Percentiles rank a stretch among this genome's conserved stretches.
phyloP scores from a whole-genome alignment of 2,329 filamentous ascomycete species.

The Ustulina deusta region DNA sequence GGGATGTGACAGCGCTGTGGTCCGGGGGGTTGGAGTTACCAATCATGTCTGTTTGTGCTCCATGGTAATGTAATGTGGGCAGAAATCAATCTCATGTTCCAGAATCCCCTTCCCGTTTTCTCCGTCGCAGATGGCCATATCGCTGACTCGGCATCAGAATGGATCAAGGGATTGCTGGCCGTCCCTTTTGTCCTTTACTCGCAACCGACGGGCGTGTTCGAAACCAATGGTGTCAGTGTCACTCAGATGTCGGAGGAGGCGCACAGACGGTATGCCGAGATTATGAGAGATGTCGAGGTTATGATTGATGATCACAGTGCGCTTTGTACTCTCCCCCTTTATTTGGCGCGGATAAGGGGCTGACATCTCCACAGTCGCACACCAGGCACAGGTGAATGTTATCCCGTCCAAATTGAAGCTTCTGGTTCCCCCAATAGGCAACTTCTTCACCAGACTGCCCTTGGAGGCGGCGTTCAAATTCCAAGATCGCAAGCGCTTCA shows the following conservation, averaged over 20 bases:
- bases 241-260: constrained; percentile 81
- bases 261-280: constrained; percentile 91
- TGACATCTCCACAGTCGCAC: constrained; percentile 66
- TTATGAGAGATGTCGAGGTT: constrained; percentile 91
- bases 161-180: constrained; percentile 94
- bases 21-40: not conserved
- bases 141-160: constrained; percentile 68
- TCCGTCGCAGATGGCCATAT: constrained; percentile 15
- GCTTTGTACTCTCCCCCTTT: constrained; percentile 38
- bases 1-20: constrained; percentile 2
- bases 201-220: constrained; percentile 88
- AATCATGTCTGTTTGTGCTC: constrained; percentile 18
- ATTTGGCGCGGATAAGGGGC: constrained; percentile 22
- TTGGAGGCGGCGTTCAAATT: constrained; percentile 92
- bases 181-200: constrained; percentile 97
- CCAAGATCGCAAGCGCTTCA: constrained; percentile 87
- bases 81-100: constrained; percentile 12
- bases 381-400: constrained; percentile 73
- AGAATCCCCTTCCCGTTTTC: not conserved
- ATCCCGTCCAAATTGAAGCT: constrained; percentile 91
- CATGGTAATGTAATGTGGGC: constrained; percentile 14
- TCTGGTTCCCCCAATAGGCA: constrained; percentile 90
- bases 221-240: constrained; percentile 73
- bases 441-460: constrained; percentile 89
- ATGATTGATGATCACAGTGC: constrained; percentile 93